Conservation (phyloP, 192 early-diverging fungal genomes). For the Paraglomus brasilianum region DNA sequence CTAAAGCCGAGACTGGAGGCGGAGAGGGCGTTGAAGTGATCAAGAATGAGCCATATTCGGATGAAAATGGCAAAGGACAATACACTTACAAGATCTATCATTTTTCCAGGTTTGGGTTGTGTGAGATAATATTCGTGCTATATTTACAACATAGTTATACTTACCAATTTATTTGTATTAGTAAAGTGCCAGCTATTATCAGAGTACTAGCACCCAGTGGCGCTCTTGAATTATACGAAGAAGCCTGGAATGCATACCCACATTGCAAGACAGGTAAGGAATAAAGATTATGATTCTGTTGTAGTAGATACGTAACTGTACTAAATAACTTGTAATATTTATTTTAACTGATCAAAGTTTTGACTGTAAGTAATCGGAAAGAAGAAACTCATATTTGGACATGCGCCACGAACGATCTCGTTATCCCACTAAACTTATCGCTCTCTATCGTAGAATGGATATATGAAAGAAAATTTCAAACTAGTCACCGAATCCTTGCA, state of each 20-base stretch:
- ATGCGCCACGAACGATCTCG: no score
- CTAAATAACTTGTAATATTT: constrained; percentile 1
- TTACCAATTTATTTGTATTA: constrained; percentile 24
- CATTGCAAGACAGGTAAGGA: constrained; percentile 48
- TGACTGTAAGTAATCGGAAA: constrained; percentile 16
- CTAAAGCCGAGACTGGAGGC: constrained; percentile 72
- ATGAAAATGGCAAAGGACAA: constrained; percentile 71
- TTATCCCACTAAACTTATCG: no score
- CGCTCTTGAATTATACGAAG: constrained; percentile 69
- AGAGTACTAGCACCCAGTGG: constrained; percentile 62
- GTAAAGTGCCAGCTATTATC: constrained; percentile 61
- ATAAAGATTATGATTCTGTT: constrained; percentile 18
- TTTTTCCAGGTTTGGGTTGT: constrained; percentile 33
- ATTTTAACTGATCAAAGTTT: constrained; percentile 9
- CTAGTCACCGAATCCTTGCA: constrained; percentile 75
- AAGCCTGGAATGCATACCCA: constrained; percentile 84
- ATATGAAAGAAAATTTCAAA: constrained; percentile 69
- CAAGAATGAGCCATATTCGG: constrained; percentile 76
- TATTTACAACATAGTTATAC: neutral
- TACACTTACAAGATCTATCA: constrained; percentile 79
- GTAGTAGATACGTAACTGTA: neutral
- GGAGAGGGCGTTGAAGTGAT: constrained; percentile 81
- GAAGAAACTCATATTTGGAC: no score
- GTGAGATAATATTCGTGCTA: neutral
- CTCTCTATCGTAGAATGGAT: constrained; percentile 48